Conservation (phyloP, 2,329 filamentous ascomycete genomes). For the Coniochaeta sp. region DNA sequence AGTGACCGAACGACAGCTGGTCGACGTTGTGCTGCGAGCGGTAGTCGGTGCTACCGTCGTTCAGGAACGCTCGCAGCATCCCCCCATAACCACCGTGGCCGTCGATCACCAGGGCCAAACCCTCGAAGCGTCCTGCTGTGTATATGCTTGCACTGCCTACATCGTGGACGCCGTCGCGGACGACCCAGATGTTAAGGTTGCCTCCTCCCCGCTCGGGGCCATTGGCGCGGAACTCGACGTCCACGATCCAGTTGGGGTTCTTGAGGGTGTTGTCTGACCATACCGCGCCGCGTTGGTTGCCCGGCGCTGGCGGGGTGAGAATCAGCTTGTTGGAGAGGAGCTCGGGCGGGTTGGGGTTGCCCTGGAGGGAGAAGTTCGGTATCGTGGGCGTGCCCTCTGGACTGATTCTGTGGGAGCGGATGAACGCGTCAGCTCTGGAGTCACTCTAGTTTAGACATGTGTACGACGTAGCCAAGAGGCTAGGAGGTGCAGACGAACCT, state of each 20-base stretch:
- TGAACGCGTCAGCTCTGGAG: neutral
- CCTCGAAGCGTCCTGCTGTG: conserved; percentile 78
- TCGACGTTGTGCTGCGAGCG: conserved; percentile 70
- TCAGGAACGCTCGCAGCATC: conserved; percentile 84
- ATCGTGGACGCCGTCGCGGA: conserved; percentile 55
- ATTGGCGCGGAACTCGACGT: conserved; percentile 80
- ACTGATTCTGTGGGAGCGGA: conserved; percentile 47
- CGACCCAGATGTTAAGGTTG: conserved; percentile 92
- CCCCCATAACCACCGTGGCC: conserved; percentile 70
- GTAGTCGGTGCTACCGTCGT: conserved; percentile 80
- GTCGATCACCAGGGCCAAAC: conserved; percentile 81
- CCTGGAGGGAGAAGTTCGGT: conserved; percentile 47
- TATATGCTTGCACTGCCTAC: conserved; percentile 75
- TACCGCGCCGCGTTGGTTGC: conserved; percentile 73
- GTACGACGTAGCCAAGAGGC: neutral
- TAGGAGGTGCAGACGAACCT: conserved; percentile 33
- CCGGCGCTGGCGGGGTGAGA: conserved; percentile 80
- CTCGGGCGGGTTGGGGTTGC: conserved; percentile 48
- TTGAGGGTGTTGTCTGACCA: conserved; percentile 64
- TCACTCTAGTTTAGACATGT: neutral
- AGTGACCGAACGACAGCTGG: conserved; percentile 85
- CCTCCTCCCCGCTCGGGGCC: conserved; percentile 80
- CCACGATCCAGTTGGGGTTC: conserved; percentile 67
- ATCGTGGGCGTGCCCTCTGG: conserved; percentile 44
- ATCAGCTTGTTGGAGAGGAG: conserved; percentile 84